Conservation (phyloP, 2,329 filamentous ascomycete species). For the Neonectria sp. region DNA sequence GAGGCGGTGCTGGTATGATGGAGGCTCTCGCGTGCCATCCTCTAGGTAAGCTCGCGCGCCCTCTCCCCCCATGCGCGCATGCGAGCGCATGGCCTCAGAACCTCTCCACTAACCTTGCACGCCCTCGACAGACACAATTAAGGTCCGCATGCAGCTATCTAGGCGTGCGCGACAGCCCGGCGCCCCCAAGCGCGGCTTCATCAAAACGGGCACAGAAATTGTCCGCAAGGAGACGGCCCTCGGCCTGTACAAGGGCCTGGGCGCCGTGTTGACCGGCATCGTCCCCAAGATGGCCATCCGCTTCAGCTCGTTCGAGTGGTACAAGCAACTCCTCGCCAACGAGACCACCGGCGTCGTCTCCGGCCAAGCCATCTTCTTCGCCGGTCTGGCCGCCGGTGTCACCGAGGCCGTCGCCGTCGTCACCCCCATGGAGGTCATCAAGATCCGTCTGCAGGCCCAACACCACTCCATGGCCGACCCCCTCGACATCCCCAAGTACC, state of each 20-base stretch:
- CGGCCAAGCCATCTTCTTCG: conserved; percentile 78
- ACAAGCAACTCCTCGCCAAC: conserved; percentile 87
- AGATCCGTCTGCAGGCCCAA: conserved; percentile 98
- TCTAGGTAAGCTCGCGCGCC: conserved; percentile 72
- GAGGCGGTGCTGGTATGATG: conserved; percentile 99
- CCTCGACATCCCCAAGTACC: conserved; percentile 96
- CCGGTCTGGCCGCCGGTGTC: conserved; percentile 91
- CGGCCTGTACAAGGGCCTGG: conserved; percentile 97
- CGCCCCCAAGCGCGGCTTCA: conserved; percentile 88
- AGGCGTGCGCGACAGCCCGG: conserved; percentile 86
- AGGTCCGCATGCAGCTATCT: conserved; percentile 99
- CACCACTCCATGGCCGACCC: conserved; percentile 98
- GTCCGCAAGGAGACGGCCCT: conserved; percentile 91
- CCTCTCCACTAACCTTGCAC: conserved; percentile 15
- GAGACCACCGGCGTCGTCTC: conserved; percentile 76
- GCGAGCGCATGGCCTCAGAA: conserved; percentile 5
- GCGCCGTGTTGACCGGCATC: conserved; percentile 95
- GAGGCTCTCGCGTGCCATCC: conserved; percentile 97
- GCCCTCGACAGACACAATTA: conserved; percentile 83
- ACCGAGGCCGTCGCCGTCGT: conserved; percentile 98
- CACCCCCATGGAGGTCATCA: conserved; percentile 99
- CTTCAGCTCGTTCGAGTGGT: conserved; percentile 96
- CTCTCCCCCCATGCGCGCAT: conserved; percentile 23
- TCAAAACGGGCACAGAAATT: conserved; percentile 89
- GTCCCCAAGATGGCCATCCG: conserved; percentile 99